Conservation (phyloP, 768 basidiomycete genomes). For the Clitopilus passeckerianus region DNA sequence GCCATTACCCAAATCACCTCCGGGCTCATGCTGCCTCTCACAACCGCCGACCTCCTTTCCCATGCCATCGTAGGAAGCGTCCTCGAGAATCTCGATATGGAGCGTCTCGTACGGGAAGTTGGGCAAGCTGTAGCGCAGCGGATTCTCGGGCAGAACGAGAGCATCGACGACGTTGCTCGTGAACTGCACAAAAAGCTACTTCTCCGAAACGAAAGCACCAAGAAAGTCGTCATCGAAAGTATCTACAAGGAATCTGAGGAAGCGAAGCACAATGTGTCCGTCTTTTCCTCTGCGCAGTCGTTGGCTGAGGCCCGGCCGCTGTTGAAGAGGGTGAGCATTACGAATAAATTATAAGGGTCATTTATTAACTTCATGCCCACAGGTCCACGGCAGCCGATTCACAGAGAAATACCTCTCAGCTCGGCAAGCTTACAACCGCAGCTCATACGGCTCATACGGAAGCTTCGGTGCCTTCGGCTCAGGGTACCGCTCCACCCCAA, state of each 20-base stretch:
- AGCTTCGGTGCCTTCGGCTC: conserved; percentile 16
- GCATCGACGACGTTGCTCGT: conserved; percentile 93
- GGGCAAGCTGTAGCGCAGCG: conserved; percentile 90
- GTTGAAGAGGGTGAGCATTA: conserved; percentile 65
- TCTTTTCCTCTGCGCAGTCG: conserved; percentile 71
- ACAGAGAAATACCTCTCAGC: conserved; percentile 93
- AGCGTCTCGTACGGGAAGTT: conserved; percentile 90
- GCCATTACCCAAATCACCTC: conserved; percentile 91
- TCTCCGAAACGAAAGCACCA: conserved; percentile 92
- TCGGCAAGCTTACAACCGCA: conserved; percentile 52
- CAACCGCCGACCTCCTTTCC: conserved; percentile 89
- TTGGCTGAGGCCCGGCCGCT: conserved; percentile 71
- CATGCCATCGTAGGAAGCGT: conserved; percentile 97
- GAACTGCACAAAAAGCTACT: conserved; percentile 90
- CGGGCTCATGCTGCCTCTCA: conserved; percentile 93
- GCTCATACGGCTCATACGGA: conserved; percentile 48
- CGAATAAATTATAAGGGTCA: conserved; percentile 5
- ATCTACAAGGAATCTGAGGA: conserved; percentile 93
- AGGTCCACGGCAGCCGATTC: conserved; percentile 95
- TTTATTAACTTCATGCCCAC: conserved; percentile 9
- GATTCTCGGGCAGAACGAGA: conserved; percentile 89
- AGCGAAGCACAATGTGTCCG: conserved; percentile 82
- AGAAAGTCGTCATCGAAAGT: conserved; percentile 93
- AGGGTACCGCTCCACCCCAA: not conserved
- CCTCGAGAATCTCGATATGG: conserved; percentile 98